Conservation (phyloP, 1,139 yeast genomes). For the Ogataea hybrid region DNA sequence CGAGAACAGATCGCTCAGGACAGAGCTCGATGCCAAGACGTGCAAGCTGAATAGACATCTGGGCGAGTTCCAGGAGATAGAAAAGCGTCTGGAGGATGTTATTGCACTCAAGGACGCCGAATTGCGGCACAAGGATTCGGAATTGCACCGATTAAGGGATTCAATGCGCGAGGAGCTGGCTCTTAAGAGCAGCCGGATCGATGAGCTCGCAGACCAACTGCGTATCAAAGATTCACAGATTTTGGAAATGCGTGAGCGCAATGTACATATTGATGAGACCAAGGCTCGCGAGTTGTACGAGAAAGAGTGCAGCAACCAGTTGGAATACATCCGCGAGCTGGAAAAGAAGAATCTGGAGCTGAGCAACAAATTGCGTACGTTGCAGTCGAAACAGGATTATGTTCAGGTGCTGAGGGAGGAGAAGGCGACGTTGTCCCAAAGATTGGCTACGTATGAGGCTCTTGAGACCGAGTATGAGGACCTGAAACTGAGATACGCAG, state of each 20-base stretch:
- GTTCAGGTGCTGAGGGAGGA: slow-evolving; percentile 55
- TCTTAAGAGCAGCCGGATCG: slow-evolving; percentile 28
- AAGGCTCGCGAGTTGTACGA: slow-evolving; percentile 44
- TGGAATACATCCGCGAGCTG: slow-evolving; percentile 53
- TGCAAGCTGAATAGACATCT: slow-evolving; percentile 15
- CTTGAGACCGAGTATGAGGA: slow-evolving; percentile 48
- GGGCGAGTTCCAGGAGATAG: slow-evolving; percentile 21
- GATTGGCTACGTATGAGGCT: slow-evolving; percentile 41
- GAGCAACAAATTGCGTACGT: slow-evolving; percentile 42
- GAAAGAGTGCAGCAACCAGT: slow-evolving; percentile 54
- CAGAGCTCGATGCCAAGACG: slow-evolving; percentile 13
- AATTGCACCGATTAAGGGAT: slow-evolving; percentile 14
- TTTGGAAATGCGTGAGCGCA: slow-evolving; percentile 35
- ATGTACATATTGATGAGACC: slow-evolving; percentile 37
- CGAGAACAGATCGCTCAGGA: slow-evolving; percentile 5
- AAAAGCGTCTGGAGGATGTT: slow-evolving; percentile 6
- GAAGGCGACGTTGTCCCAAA: slow-evolving; percentile 40
- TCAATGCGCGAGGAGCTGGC: slow-evolving; percentile 20
- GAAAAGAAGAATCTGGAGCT: slow-evolving; percentile 51
- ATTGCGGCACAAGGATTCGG: slow-evolving; percentile 2
- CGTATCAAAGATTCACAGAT: slow-evolving; percentile 23
- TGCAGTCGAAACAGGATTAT: slow-evolving; percentile 42
- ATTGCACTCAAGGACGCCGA: slow-evolving; percentile 14
- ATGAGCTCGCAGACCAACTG: slow-evolving; percentile 28
- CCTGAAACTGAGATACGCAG: slow-evolving; percentile 51